A percentile compares a stretch with the other conserved stretches of the same genome.
Conservation (phyloP, 352 stramenopile genomes). For the Phytophthora podocarpi region DNA sequence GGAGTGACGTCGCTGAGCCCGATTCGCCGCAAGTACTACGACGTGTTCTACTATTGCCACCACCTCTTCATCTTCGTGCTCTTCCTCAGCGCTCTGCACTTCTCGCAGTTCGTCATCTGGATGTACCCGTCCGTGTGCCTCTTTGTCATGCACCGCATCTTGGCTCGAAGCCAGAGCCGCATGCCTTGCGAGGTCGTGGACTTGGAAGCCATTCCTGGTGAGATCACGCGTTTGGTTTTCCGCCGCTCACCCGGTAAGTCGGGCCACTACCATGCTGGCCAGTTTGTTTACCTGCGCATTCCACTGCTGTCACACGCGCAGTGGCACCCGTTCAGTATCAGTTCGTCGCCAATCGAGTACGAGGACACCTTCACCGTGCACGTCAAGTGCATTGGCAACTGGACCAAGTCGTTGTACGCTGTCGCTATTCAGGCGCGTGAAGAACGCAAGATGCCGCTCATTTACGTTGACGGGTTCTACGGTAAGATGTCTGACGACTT, state of each 20-base stretch:
- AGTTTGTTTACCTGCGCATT: slow-evolving; percentile 82
- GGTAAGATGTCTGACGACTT: slow-evolving; percentile 86
- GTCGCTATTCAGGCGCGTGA: slow-evolving; percentile 78
- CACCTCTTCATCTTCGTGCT: slow-evolving; percentile 88
- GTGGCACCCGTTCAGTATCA: slow-evolving; percentile 90
- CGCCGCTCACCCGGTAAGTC: slow-evolving; percentile 72
- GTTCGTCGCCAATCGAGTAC: slow-evolving; percentile 83
- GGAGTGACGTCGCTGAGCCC: slow-evolving; percentile 71
- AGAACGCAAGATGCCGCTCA: slow-evolving; percentile 78
- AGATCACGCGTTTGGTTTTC: slow-evolving; percentile 86
- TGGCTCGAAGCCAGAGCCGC: slow-evolving; percentile 68
- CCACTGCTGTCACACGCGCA: slow-evolving; percentile 74
- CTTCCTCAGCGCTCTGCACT: slow-evolving; percentile 71
- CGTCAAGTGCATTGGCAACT: slow-evolving; percentile 80
- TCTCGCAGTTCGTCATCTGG: slow-evolving; percentile 83
- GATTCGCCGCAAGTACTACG: slow-evolving; percentile 81
- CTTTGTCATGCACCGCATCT: slow-evolving; percentile 84
- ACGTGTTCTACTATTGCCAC: slow-evolving; percentile 90
- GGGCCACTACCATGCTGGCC: slow-evolving; percentile 81
- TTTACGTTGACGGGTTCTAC: slow-evolving; percentile 87
- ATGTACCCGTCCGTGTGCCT: slow-evolving; percentile 83
- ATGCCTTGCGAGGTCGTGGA: slow-evolving; percentile 81
- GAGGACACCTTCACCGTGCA: slow-evolving; percentile 87
- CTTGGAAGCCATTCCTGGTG: slow-evolving; percentile 79
- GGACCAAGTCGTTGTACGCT: slow-evolving; percentile 75